Evolutionary conservation across 768 basidiomycete genomes (phyloP), one percentile per base, ranked within the genome.

Genomic region (Mycena capillaripes): DNA sequence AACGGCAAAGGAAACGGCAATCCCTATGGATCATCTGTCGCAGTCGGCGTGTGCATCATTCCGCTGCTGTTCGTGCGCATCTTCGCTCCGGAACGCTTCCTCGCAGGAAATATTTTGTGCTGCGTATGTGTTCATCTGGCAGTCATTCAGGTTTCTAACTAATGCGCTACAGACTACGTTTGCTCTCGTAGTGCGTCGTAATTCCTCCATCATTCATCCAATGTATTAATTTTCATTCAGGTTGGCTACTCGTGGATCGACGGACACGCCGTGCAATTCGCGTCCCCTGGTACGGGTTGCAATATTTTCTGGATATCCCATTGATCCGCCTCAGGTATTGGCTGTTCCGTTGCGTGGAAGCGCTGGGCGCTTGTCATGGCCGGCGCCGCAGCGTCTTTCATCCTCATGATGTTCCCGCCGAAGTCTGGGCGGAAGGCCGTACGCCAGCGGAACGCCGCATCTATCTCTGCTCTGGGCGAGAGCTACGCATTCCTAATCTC

Each of bases 231-330:
- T 12, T 12, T 6, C 34, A 36, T 36, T 12, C 21, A 71, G 71
- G 66, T 89, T 2, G 90, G 90, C 0, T 91, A 90, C 76, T 77
- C 86, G 0, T 91, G 88, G 88, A 82, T 90, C 46, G 90, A 91
- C 70, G 85, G 84, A 4, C 86, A 91, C 75, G 73, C 87, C 3
- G 74, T 77, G 2, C 79, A 86, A 30, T 78, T 86, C 27, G 85
- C 82, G 19, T 86, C 87, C 64, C 83, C 86, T 2, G 91, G 91
- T 88, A 34, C 82, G 87, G 17, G 5, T 7, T 12, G 14, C 25
- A 36, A 1, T 19, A n/a, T 34, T 82, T 3, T 17, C 9, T 25
- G 8, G 80, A 80, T 6, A 21, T n/a, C 21, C 6, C 9, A n/a
- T 8, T 5, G n/a, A 83, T 87, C 67, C 11, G 25, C 86, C 88